Percentiles rank a stretch among this genome's conserved stretches.
phyloP scores from a whole-genome alignment of 1,284 basidiomycete species.

The Ceratobasidium sp. region DNA sequence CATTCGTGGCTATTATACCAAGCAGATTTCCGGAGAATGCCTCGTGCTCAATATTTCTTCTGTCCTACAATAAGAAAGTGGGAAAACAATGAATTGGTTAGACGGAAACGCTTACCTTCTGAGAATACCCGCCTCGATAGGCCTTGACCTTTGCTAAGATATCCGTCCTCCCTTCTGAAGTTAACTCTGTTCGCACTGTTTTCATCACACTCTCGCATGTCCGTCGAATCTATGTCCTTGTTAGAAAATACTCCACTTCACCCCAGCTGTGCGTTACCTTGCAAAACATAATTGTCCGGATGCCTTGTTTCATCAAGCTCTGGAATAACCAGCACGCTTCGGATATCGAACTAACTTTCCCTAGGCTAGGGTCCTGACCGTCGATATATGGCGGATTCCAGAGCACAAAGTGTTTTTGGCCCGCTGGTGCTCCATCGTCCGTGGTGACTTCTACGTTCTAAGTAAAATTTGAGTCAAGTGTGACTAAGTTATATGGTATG shows the following conservation, averaged over 20 bases:
- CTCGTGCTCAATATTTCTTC: conserved; percentile 85
- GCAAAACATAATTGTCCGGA: conserved; percentile 89
- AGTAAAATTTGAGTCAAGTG: background rate
- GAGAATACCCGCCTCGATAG: conserved; percentile 85
- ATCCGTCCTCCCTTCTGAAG: conserved; percentile 80
- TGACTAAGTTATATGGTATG: background rate
- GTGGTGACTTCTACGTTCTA: conserved; percentile 77
- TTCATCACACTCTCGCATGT: conserved; percentile 90
- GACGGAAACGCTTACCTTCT: conserved; percentile 60
- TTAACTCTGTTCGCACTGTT: conserved; percentile 77
- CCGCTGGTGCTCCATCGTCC: conserved; percentile 87
- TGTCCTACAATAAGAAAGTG: conserved; percentile 66
- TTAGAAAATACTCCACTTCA: background rate
- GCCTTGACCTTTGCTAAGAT: conserved; percentile 83
- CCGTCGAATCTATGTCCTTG: conserved; percentile 72
- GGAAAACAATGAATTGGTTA: too few relatives aligned
- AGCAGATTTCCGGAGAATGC: conserved; percentile 87
- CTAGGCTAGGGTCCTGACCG: conserved; percentile 67
- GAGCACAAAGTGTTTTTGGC: conserved; percentile 80
- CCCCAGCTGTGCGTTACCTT: conserved; percentile 66
- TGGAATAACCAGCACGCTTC: conserved; percentile 84
- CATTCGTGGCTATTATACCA: conserved; percentile 91
- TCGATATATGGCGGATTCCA: conserved; percentile 83
- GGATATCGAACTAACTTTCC: conserved; percentile 72
- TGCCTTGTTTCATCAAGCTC: conserved; percentile 83